These are phyloP conservation scores for Pythium apleroticum DNA, from an alignment of 352 stramenopile genomes.

Conservation along the genomic window DNA sequence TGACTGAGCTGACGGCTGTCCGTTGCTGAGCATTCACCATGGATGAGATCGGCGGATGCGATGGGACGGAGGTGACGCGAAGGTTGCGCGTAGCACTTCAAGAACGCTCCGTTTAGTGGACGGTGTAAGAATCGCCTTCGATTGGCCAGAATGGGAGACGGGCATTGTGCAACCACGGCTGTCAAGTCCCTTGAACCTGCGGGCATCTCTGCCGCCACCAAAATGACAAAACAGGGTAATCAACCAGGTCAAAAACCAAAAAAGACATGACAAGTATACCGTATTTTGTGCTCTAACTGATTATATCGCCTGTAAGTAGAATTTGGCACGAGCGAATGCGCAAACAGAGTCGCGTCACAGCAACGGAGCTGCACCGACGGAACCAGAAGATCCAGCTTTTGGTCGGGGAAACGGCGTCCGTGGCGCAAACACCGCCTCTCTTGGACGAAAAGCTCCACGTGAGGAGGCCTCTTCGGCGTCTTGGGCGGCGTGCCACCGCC, in stretches of 20 bases:
- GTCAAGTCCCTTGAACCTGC: neutral
- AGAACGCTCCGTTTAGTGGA: conserved; percentile 13
- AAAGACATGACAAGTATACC: conserved; percentile 4
- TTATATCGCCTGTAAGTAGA: no score
- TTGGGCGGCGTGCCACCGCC: neutral
- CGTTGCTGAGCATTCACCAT: conserved; percentile 5
- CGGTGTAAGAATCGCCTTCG: neutral
- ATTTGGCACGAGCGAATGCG: conserved; percentile 24
- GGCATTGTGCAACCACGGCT: conserved; percentile 12
- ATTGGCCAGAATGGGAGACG: conserved; percentile 4
- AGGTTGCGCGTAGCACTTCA: conserved; percentile 36
- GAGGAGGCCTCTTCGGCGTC: neutral
- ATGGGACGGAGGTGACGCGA: conserved; percentile 20
- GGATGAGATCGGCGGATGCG: neutral
- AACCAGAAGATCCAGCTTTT: conserved; percentile 16
- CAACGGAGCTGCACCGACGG: conserved; percentile 15
- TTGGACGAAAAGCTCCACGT: neutral
- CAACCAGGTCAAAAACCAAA: neutral
- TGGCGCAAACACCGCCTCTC: conserved; percentile 26
- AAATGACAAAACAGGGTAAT: conserved; percentile 18
- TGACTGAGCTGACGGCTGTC: neutral
- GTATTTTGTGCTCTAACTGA: neutral
- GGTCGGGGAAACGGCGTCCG: conserved; percentile 4
- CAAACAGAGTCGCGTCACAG: conserved; percentile 26
- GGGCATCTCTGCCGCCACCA: neutral